Conservation (phyloP, 2,329 filamentous ascomycete genomes). For the Penicillium oxalicum region DNA sequence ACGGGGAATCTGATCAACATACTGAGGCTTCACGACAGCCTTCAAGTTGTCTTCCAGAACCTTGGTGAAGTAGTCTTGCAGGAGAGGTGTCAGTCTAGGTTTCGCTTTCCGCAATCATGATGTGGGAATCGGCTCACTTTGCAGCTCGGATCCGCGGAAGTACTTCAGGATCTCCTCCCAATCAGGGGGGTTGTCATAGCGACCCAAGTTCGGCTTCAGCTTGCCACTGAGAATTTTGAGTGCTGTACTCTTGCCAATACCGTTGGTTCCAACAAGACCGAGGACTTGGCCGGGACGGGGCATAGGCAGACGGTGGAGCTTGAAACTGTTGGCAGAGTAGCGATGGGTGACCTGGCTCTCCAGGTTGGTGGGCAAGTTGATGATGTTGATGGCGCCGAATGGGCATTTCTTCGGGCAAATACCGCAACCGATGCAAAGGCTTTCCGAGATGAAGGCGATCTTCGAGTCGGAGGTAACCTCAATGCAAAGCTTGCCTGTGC, state of each 20-base stretch:
- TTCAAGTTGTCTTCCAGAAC: conserved; percentile 94
- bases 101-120: background rate
- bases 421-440: conserved; percentile 94
- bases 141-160: conserved; percentile 93
- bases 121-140: conserved; percentile 59
- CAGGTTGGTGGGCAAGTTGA: conserved; percentile 99
- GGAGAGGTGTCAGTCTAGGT: conserved; percentile 17
- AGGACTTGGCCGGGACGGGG: conserved; percentile 91
- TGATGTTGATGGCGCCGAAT: conserved; percentile 97
- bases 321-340: conserved; percentile 99
- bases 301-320: conserved; percentile 93
- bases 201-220: conserved; percentile 93
- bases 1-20: conserved; percentile 95
- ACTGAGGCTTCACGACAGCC: conserved; percentile 97
- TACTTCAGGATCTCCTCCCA: conserved; percentile 99
- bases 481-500: conserved; percentile 95
- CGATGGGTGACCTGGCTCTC: conserved; percentile 97
- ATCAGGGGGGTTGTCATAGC: conserved; percentile 92
- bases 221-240: conserved; percentile 98
- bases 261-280: conserved; percentile 96
- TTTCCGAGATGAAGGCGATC: conserved; percentile 96
- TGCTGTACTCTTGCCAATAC: conserved; percentile 99
- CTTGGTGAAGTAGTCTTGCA: conserved; percentile 92
- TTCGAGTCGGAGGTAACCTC: conserved; percentile 84
- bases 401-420: conserved; percentile 99